phyloP scores from a whole-genome alignment of 768 basidiomycete species.

The Kockovaella imperatae region DNA sequence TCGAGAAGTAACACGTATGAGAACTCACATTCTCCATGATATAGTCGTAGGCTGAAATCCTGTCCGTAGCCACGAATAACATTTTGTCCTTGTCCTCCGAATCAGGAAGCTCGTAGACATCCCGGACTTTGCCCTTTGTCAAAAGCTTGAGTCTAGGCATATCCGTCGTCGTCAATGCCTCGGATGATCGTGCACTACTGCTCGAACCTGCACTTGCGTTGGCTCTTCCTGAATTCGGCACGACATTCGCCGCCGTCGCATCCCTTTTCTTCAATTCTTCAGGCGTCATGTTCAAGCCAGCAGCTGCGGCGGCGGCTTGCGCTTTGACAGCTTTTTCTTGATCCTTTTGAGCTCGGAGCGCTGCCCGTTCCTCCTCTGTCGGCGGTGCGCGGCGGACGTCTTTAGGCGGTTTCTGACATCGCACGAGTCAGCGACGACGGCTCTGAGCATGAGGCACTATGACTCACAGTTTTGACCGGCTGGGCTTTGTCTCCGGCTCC shows the following conservation, averaged over 20 bases:
- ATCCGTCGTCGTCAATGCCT: slow-evolving; percentile 19
- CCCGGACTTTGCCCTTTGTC: slow-evolving; percentile 90
- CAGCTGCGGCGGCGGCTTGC: slow-evolving; percentile 19
- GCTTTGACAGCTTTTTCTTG: slow-evolving; percentile 40
- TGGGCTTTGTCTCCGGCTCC: slow-evolving; percentile 19
- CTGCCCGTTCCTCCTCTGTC: slow-evolving; percentile 37
- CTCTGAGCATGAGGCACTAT: not conserved
- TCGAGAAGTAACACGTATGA: slow-evolving; percentile 4
- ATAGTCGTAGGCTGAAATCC: slow-evolving; percentile 95
- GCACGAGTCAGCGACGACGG: not conserved
- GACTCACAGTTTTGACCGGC: slow-evolving; percentile 24
- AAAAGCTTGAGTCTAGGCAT: slow-evolving; percentile 56
- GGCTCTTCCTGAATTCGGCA: slow-evolving; percentile 9
- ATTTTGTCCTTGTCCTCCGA: slow-evolving; percentile 55
- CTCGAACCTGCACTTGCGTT: slow-evolving; percentile 11
- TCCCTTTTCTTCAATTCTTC: slow-evolving; percentile 9
- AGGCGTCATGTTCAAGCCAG: slow-evolving; percentile 5
- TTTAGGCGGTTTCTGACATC: slow-evolving; percentile 15
- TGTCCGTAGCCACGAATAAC: slow-evolving; percentile 88
- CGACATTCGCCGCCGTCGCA: slow-evolving; percentile 10
- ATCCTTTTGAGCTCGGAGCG: slow-evolving; percentile 29
- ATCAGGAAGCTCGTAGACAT: slow-evolving; percentile 69
- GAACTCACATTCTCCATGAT: slow-evolving; percentile 73
- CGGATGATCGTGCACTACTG: slow-evolving; percentile 13
- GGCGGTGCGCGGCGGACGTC: slow-evolving; percentile 25